Percentiles rank a stretch among this genome's conserved stretches.
phyloP scores from a whole-genome alignment of 352 stramenopile genomes.

The Phytophthora podocarpi region DNA sequence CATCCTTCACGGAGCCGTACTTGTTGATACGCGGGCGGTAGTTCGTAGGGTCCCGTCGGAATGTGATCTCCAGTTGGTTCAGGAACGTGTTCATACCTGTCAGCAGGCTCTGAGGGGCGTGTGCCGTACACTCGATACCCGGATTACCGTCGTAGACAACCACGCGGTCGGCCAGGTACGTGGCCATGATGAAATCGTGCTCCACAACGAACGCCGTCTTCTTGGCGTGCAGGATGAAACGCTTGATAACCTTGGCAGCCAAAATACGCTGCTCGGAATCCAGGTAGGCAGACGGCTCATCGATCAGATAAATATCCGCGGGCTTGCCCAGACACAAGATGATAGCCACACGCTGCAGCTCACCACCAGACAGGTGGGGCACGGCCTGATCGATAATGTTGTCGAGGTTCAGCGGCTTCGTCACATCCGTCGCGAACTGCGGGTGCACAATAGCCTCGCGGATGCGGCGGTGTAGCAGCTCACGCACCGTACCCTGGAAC shows the following conservation, averaged over 20 bases:
- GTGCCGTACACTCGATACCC: slow-evolving; percentile 97
- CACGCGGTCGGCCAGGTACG: slow-evolving; percentile 97
- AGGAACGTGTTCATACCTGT: slow-evolving; percentile 99
- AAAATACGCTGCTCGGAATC: slow-evolving; percentile 99
- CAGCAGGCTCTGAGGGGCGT: slow-evolving; percentile 94
- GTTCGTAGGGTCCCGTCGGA: slow-evolving; percentile 99
- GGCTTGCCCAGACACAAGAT: slow-evolving; percentile 97
- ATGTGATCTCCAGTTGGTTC: slow-evolving; percentile 98
- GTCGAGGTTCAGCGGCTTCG: slow-evolving; percentile 98
- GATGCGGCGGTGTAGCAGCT: slow-evolving; percentile 98
- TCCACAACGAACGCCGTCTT: slow-evolving; percentile 99
- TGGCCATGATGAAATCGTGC: slow-evolving; percentile 99
- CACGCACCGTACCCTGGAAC: slow-evolving; percentile 95
- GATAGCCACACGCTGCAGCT: slow-evolving; percentile 99
- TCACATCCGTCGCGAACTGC: slow-evolving; percentile 99
- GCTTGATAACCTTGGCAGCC: slow-evolving; percentile 99
- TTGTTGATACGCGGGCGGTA: slow-evolving; percentile 98
- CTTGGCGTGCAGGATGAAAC: slow-evolving; percentile 99
- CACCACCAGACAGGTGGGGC: slow-evolving; percentile 97
- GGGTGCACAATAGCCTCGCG: slow-evolving; percentile 97
- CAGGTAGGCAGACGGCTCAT: slow-evolving; percentile 99
- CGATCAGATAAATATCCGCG: slow-evolving; percentile 99
- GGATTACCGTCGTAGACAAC: slow-evolving; percentile 96
- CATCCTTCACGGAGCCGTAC: slow-evolving; percentile 96
- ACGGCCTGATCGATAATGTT: slow-evolving; percentile 99